Base-by-base conservation (phyloP, 2,329 filamentous ascomycete species). In the Nigrospora oryzae region DNA sequence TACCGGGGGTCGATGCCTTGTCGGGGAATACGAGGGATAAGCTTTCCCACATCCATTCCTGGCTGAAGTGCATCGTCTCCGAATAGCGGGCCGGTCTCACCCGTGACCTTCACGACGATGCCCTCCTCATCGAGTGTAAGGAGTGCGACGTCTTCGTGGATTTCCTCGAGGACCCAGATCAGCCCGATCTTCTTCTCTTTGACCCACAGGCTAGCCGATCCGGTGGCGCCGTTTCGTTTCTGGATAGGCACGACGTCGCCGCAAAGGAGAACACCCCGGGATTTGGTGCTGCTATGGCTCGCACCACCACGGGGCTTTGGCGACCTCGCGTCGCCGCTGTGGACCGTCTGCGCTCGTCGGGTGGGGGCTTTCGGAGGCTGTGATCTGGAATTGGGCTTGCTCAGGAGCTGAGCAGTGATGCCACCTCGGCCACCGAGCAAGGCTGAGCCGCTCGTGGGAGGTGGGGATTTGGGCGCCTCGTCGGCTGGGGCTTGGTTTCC, bases 221-320 rank as follows among this genome's bases (percentile, higher is more conserved):
- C 93, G 5, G 84, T 91, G 11, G 84, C 79, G 4, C 93, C 93
- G 57, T 98, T 95, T 49, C 93, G 81, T 66, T 97, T 98, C 62
- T 90, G 86, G 48, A 98, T 98, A 0, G 93, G 93, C 15, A 98
- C 89, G n/a, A 98, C 91, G 62, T 98, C 93, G 37, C 93, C 93
- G 55, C 93, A 98, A 1, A 98, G 75, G 43, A 98, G 66, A 23
- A 98, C 93, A 3, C 91, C 91, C 54, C 89, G 77, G 19, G 89
- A 94, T 52, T 87, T 89, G 55, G 78, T 84, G 52, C 77, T 79
- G 43, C 80, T 74, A 56, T 90, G 85, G 53, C 89, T 75, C 54
- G 71, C 63, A 30, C 70, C 62, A 11, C 57, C 59, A n/a, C 73
- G 62, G 43, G 81, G 69, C 60, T 82, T 80, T 36, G 74, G 68